These are phyloP conservation scores for Pseudocercospora fijiensis DNA, from an alignment of 2,329 filamentous ascomycete genomes.

Conservation along the genomic window DNA sequence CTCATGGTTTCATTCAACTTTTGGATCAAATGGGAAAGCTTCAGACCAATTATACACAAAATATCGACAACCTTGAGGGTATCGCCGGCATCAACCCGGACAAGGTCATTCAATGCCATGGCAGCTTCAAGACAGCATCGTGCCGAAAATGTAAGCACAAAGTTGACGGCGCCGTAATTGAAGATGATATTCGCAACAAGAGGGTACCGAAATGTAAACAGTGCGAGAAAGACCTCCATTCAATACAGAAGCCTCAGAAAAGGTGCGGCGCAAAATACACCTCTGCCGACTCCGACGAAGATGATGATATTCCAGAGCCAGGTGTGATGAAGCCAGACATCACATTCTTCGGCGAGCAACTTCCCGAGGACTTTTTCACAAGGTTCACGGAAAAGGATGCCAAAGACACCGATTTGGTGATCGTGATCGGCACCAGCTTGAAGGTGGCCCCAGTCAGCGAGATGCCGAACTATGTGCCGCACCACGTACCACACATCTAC, in stretches of 20 bases:
- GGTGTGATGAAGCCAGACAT: constrained; percentile 97
- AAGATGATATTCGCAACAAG: constrained; percentile 72
- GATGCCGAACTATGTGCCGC: constrained; percentile 52
- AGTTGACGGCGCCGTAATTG: constrained; percentile 74
- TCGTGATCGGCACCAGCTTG: constrained; percentile 93
- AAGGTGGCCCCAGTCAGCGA: constrained; percentile 95
- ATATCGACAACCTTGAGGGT: constrained; percentile 74
- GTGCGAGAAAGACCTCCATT: constrained; percentile 60
- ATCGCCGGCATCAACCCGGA: constrained; percentile 12
- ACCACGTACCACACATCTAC: constrained; percentile 38
- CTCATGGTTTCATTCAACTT: constrained; percentile 88
- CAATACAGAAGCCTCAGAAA: constrained; percentile 40
- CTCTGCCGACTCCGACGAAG: constrained; percentile 54
- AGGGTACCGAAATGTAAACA: constrained; percentile 73
- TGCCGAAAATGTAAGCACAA: constrained; percentile 79
- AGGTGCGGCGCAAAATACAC: constrained; percentile 46
- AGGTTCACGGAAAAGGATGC: constrained; percentile 80
- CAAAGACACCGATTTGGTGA: constrained; percentile 78
- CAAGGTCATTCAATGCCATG: constrained; percentile 84
- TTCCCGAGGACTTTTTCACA: constrained; percentile 78
- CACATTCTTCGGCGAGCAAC: constrained; percentile 91
- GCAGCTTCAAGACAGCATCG: constrained; percentile 87
- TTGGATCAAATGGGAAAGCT: constrained; percentile 86
- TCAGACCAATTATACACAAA: constrained; percentile 96
- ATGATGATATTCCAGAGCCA: constrained; percentile 64